Evolutionary conservation across 352 stramenopile species (phyloP).

Genomic region (Lagenidium giganteum): DNA sequence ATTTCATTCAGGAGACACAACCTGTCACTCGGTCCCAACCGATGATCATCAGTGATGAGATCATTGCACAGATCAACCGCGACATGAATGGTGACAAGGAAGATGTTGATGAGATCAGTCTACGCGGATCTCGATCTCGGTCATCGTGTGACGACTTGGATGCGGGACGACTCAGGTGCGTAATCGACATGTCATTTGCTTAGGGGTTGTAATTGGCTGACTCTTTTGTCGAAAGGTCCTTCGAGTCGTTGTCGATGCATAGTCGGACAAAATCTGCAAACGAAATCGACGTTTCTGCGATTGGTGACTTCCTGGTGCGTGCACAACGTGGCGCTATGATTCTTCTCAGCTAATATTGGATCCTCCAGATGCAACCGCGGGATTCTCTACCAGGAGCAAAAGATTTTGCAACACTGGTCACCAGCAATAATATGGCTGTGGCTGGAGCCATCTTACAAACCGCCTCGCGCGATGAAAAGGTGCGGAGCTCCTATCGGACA

Average conservation of each 20-base stretch:
- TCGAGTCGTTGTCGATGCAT: not conserved
- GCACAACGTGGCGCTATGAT: no score
- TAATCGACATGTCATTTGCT: no score
- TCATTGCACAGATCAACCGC: slow-evolving; percentile 61
- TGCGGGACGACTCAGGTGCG: no score
- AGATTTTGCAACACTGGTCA: slow-evolving; percentile 44
- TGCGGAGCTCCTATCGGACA: not conserved
- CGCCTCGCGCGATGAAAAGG: slow-evolving; percentile 69
- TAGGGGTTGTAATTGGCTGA: no score
- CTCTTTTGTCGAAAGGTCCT: not conserved
- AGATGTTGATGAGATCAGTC: slow-evolving; percentile 3
- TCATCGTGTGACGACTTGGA: not conserved
- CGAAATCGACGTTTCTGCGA: no score
- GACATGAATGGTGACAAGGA: slow-evolving; percentile 13
- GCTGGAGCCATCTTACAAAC: slow-evolving; percentile 73
- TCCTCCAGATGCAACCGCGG: not conserved
- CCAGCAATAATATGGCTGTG: slow-evolving; percentile 69
- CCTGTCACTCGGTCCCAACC: slow-evolving; percentile 20
- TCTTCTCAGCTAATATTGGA: no score
- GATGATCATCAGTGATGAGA: slow-evolving; percentile 68
- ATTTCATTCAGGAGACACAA: slow-evolving; percentile 27
- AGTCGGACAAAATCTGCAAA: no score
- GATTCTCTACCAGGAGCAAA: slow-evolving; percentile 17
- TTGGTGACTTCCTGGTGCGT: not conserved
- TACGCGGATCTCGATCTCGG: not conserved